Percentiles rank a stretch among this genome's conserved stretches.
Conservation (phyloP, 257 asterid genomes). For the Paraleonurus japonicus region DNA sequence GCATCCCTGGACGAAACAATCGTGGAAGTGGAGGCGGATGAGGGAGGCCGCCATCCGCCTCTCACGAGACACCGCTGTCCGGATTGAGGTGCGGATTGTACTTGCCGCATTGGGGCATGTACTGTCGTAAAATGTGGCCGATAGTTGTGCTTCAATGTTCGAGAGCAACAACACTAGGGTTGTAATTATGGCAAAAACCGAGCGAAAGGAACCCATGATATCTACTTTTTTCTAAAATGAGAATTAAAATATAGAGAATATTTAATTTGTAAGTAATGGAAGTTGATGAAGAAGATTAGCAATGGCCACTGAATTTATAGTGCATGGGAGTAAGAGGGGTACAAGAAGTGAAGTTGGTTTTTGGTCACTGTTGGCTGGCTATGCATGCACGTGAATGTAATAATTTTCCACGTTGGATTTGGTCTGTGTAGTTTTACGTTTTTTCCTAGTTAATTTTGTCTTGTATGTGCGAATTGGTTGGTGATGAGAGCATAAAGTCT, state of each 20-base stretch:
- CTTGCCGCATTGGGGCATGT: conserved; percentile 33
- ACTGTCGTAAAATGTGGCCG: conserved; percentile 34
- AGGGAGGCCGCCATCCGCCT: conserved; percentile 50
- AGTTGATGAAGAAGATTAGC: neutral
- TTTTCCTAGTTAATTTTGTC: neutral
- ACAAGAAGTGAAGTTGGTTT: neutral
- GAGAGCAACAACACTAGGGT: conserved; percentile 3
- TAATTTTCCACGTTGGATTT: neutral
- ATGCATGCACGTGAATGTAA: neutral
- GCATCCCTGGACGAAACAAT: conserved; percentile 51
- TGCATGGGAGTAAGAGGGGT: neutral
- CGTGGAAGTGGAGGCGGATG: conserved; percentile 51
- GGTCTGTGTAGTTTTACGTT: neutral
- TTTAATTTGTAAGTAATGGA: neutral
- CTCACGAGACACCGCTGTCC: conserved; percentile 36
- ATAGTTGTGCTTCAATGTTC: conserved; percentile 37
- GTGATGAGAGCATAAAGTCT: neutral
- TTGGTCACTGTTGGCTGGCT: conserved; percentile 19
- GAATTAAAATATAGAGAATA: neutral
- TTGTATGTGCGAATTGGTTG: neutral
- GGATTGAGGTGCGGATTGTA: conserved; percentile 29
- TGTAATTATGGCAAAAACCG: neutral
- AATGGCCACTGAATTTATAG: conserved; percentile 6
- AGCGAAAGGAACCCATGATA: neutral
- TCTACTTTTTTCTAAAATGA: neutral